phyloP scores from a whole-genome alignment of 2,329 filamentous ascomycete species.

The Juglanconis oblonga region DNA sequence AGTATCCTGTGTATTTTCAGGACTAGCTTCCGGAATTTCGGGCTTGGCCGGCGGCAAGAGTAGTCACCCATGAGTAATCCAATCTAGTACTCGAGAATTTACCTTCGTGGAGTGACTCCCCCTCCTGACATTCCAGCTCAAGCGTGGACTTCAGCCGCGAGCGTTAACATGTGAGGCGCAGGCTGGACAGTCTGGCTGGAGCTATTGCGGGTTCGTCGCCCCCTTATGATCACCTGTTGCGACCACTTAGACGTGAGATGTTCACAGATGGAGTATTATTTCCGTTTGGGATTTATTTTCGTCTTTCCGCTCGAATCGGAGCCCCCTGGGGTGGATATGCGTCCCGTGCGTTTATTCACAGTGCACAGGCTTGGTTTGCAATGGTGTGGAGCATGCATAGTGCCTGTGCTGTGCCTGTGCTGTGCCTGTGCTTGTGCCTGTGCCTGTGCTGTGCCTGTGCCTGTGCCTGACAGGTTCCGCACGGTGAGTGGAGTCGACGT shows the following conservation, averaged over 20 bases:
- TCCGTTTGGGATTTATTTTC: background rate
- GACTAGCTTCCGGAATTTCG: background rate
- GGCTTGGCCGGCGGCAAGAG: background rate
- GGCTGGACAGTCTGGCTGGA: background rate
- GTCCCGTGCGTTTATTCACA: background rate
- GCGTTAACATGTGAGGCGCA: background rate
- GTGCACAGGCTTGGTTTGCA: background rate
- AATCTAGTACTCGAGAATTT: background rate
- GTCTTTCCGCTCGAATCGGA: background rate
- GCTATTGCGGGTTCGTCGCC: background rate
- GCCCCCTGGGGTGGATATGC: background rate
- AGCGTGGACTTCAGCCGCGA: no score
- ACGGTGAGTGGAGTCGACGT: conserved; percentile 2
- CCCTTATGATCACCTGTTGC: background rate
- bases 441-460: background rate
- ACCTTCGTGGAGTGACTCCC: background rate
- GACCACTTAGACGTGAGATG: background rate
- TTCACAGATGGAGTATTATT: background rate
- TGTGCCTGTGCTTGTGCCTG: background rate
- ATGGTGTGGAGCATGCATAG: background rate
- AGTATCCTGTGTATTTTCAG: background rate
- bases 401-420: background rate
- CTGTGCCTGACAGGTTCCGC: conserved; percentile 1
- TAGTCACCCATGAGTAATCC: no score
- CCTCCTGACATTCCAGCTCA: no score